phyloP scores from a whole-genome alignment of 257 asterid genomes.

The Linderniella brevidens region DNA sequence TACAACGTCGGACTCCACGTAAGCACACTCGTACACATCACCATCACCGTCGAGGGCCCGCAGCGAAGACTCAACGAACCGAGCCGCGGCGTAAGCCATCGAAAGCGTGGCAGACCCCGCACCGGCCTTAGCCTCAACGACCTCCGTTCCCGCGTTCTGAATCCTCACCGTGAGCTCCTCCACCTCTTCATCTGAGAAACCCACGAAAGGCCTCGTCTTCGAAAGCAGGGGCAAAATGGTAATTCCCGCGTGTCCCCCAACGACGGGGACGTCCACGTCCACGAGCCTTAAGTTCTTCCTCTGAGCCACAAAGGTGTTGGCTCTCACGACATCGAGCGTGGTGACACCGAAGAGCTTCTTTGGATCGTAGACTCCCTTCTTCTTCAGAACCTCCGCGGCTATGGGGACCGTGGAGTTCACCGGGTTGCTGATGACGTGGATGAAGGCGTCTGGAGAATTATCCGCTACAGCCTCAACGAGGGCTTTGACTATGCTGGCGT shows the following conservation, averaged over 20 bases:
- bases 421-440: conserved; percentile 57
- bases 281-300: conserved; percentile 45
- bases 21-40: conserved; percentile 50
- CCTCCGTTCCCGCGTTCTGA: conserved; percentile 64
- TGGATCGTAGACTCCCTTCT: conserved; percentile 45
- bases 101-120: conserved; percentile 70
- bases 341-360: conserved; percentile 56
- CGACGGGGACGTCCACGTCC: conserved; percentile 53
- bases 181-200: conserved; percentile 41
- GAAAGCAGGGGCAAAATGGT: conserved; percentile 53
- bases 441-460: conserved; percentile 49
- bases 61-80: conserved; percentile 54
- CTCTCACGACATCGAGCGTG: conserved; percentile 54
- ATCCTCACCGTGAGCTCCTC: conserved; percentile 36
- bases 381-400: conserved; percentile 61
- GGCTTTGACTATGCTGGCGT: conserved; percentile 44
- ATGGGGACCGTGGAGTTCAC: conserved; percentile 59
- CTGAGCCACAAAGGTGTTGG: conserved; percentile 44
- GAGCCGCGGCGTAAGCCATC: conserved; percentile 62
- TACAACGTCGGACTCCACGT: conserved; percentile 32
- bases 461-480: conserved; percentile 55
- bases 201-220: conserved; percentile 35
- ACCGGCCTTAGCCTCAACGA: conserved; percentile 66
- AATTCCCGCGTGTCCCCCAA: conserved; percentile 61
- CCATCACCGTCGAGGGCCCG: conserved; percentile 52